Evolutionary conservation across 1,284 basidiomycete genomes (phyloP), one percentile per base, ranked within the genome.

Genomic region (Pseudozyma sp.): DNA sequence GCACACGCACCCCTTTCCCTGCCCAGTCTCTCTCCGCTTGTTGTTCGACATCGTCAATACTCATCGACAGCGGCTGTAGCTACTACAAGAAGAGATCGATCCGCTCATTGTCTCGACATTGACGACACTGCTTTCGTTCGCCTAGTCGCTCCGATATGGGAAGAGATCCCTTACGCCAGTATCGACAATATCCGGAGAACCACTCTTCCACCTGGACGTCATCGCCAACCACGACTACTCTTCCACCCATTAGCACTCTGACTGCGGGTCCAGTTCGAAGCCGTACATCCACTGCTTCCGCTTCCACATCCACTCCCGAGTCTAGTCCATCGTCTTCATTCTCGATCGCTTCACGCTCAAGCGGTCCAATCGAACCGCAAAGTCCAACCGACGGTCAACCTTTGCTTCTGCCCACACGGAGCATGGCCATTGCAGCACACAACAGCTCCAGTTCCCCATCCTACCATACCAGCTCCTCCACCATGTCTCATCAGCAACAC

Each of bases 341-440:
- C 18, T 61, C 68, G 16, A 47, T 31, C 3, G 50, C 51, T 1
- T 58, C 53, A 25, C 58, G 54, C 31, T 60, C 68, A 7, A 64
- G 53, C 34, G 57, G 57, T n/a, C 62, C 25, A 25, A 54, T 61
- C 31, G 68, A 70, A 36, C 68, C 68, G 3, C 50, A 31, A 10
- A 70, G 68, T 38, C 68, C 68, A 10, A 18, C 45, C 53, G 62
- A 70, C 51, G 68, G 68, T 9, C 62, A 70, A 18, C 61, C 68
- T 54, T 51, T 65, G n/a, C 44, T 65, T 39, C 6, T n/a, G 5
- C 25, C 51, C 1, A 52, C 53, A 9, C 56, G 56, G 18, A 53
- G 19, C 59, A 59, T 53, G 40, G 51, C 47, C 51, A 44, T 55
- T 36, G 47, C 65, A 8, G 3, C 59, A 34, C 66, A 55, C 11